Evolutionary conservation across 1,139 yeast species (phyloP).

Genomic region (Pichia sp.): DNA sequence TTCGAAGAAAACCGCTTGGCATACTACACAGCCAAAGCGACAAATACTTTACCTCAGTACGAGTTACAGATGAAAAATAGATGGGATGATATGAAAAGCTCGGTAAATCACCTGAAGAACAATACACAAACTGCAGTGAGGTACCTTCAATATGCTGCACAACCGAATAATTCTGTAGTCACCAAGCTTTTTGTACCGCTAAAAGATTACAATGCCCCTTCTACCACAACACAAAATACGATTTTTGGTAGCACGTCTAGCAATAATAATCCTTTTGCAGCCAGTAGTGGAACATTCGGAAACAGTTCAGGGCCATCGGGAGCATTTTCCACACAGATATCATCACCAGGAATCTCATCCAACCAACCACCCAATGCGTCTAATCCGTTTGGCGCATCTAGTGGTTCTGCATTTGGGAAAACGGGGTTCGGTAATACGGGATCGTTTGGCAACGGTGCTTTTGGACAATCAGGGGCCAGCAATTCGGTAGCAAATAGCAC

Average conservation of each 20-base stretch:
- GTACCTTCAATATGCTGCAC: slow-evolving; percentile 43
- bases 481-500: not conserved
- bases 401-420: slow-evolving; percentile 12
- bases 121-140: slow-evolving; percentile 47
- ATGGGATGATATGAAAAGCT: slow-evolving; percentile 38
- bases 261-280: not conserved
- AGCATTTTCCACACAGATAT: not conserved
- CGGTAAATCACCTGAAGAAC: slow-evolving; percentile 31
- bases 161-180: slow-evolving; percentile 20
- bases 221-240: not conserved
- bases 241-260: not conserved
- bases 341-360: not conserved
- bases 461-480: slow-evolving; percentile 3
- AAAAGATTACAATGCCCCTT: slow-evolving; percentile 12
- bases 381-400: slow-evolving; percentile 3
- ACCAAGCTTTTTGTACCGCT: slow-evolving; percentile 34
- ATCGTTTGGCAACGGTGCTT: slow-evolving; percentile 1
- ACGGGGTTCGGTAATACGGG: slow-evolving; percentile 2
- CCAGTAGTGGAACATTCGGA: not conserved
- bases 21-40: slow-evolving; percentile 35
- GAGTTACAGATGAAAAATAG: slow-evolving; percentile 35
- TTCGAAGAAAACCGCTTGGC: slow-evolving; percentile 47
- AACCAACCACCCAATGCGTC: not conserved
- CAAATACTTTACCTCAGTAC: slow-evolving; percentile 31
- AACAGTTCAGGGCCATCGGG: not conserved